These are phyloP conservation scores for Aspergillus biplanus DNA, from an alignment of 495 filamentous ascomycete genomes.

Conservation along the genomic window DNA sequence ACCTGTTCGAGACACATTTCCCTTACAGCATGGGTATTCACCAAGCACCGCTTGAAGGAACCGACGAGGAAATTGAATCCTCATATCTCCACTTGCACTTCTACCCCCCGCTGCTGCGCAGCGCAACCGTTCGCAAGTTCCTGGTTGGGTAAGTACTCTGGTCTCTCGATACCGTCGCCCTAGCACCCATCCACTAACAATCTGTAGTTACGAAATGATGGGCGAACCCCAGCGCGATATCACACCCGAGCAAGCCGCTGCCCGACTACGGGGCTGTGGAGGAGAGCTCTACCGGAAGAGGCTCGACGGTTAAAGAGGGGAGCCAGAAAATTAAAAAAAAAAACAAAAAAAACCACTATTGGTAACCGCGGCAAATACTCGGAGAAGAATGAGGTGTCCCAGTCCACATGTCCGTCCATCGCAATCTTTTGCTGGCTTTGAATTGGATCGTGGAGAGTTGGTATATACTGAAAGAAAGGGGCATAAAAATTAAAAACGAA, in stretches of 20 bases:
- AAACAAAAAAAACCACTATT: background rate
- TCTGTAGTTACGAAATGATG: slow-evolving; percentile 80
- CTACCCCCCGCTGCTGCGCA: slow-evolving; percentile 89
- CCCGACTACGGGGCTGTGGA: slow-evolving; percentile 70
- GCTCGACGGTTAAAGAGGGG: slow-evolving; percentile 37
- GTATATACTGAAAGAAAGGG: background rate
- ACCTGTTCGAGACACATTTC: slow-evolving; percentile 94
- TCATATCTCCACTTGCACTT: slow-evolving; percentile 97
- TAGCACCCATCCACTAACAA: slow-evolving; percentile 21
- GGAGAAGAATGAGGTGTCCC: too few relatives aligned
- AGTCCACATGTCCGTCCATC: too few relatives aligned
- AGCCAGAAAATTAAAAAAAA: background rate
- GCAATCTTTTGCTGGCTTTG: too few relatives aligned
- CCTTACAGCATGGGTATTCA: slow-evolving; percentile 95
- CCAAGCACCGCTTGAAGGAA: slow-evolving; percentile 89
- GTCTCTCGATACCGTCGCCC: background rate
- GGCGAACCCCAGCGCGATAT: slow-evolving; percentile 97
- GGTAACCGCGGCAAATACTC: too few relatives aligned
- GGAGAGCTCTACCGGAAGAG: slow-evolving; percentile 83
- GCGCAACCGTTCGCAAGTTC: slow-evolving; percentile 94
- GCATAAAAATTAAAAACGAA: background rate
- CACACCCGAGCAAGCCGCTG: slow-evolving; percentile 93
- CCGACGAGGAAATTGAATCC: slow-evolving; percentile 78
- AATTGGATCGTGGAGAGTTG: too few relatives aligned
- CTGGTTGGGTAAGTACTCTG: slow-evolving; percentile 68